Percentiles rank a stretch among this genome's conserved stretches.
Conservation (phyloP, 2,329 filamentous ascomycete species). For the Tolypocladium ovalisporum region DNA sequence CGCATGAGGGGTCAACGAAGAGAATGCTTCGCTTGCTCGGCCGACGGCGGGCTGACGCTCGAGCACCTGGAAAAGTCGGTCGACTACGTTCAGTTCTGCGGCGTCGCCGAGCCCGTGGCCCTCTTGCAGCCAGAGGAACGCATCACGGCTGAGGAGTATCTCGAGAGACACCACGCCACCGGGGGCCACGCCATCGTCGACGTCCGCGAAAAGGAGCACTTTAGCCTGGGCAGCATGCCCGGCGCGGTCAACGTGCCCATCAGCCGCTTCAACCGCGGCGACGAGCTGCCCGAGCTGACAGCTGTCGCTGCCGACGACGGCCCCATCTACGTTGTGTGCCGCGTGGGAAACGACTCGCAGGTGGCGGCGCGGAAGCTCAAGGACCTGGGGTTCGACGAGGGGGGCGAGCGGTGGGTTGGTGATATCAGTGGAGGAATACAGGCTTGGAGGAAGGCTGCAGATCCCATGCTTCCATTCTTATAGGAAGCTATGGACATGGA, state of each 20-base stretch:
- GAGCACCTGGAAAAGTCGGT: slow-evolving; percentile 51
- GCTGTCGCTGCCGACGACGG: slow-evolving; percentile 17
- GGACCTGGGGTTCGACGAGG: slow-evolving; percentile 42
- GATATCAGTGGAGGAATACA: slow-evolving; percentile 63
- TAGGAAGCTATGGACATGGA: slow-evolving; percentile 13
- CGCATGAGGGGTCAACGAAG: slow-evolving; percentile 57
- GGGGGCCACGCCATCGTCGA: slow-evolving; percentile 57
- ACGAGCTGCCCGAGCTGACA: slow-evolving; percentile 8
- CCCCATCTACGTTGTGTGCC: slow-evolving; percentile 62
- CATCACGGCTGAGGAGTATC: slow-evolving; percentile 54
- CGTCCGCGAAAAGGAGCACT: slow-evolving; percentile 76
- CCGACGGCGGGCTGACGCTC: slow-evolving; percentile 44
- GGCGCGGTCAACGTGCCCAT: slow-evolving; percentile 63
- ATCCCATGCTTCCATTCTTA: slow-evolving; percentile 43
- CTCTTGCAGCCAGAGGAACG: slow-evolving; percentile 54
- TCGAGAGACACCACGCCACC: slow-evolving; percentile 7
- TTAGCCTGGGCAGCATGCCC: slow-evolving; percentile 64
- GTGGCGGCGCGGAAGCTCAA: slow-evolving; percentile 55
- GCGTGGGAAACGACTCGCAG: slow-evolving; percentile 71
- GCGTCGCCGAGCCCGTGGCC: slow-evolving; percentile 42
- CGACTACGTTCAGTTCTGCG: slow-evolving; percentile 84
- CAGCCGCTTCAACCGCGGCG: slow-evolving; percentile 40
- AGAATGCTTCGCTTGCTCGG: slow-evolving; percentile 69
- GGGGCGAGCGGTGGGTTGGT: slow-evolving; percentile 47
- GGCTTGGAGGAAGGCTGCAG: slow-evolving; percentile 62